These are phyloP conservation scores for Fonsecaea multimorphosa DNA, from an alignment of 2,329 filamentous ascomycete species.

Conservation along the genomic window DNA sequence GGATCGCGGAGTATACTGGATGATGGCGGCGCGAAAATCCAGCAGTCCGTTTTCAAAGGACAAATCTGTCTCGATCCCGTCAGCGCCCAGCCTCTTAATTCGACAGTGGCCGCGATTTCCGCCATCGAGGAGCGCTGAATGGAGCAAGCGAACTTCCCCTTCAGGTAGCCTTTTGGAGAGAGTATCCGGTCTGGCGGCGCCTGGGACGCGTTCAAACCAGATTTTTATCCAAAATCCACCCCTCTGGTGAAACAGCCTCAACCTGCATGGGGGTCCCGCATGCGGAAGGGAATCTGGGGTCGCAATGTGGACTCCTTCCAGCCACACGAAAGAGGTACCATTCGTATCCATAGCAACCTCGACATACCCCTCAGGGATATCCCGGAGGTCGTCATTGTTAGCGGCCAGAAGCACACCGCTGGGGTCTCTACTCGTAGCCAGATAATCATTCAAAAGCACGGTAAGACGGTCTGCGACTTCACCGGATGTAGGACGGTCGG, in stretches of 20 bases:
- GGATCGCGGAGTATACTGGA: background rate
- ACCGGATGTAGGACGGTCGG: conserved; percentile 1
- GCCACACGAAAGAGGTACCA: conserved; percentile 2
- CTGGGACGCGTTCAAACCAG: conserved; percentile 2
- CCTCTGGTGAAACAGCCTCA: conserved; percentile 4
- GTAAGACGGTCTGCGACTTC: background rate
- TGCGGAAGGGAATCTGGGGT: background rate
- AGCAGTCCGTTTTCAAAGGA: conserved; percentile 4
- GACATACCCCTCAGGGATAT: background rate
- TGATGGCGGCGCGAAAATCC: background rate
- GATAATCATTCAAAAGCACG: background rate
- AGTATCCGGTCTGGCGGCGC: background rate
- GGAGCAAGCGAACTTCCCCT: background rate
- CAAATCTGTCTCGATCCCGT: background rate
- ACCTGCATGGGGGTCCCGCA: background rate
- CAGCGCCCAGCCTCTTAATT: background rate
- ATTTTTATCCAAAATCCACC: conserved; percentile 5
- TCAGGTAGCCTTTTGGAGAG: background rate
- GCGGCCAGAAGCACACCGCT: conserved; percentile 6
- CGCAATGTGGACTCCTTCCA: background rate
- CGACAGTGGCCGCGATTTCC: conserved; percentile 8
- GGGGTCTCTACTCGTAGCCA: conserved; percentile 1
- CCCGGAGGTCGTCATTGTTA: conserved; percentile 2
- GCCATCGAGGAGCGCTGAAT: background rate
- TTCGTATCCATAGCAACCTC: conserved; percentile 5